A percentile compares a stretch with the other conserved stretches of the same genome.
Conservation (phyloP, 371 early-diverging fungal species). For the Gilbertella persicaria region DNA sequence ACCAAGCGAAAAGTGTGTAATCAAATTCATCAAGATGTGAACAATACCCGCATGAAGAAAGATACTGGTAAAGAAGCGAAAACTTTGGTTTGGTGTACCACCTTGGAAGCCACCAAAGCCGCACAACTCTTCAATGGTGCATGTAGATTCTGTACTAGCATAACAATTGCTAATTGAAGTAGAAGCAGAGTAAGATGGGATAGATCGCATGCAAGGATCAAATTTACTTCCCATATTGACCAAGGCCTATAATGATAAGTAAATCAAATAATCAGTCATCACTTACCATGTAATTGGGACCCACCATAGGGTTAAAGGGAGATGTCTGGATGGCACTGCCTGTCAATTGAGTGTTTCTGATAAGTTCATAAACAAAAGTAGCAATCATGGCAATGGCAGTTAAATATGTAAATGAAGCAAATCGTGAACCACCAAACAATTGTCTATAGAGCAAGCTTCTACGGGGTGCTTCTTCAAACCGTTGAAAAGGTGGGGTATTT, state of each 20-base stretch:
- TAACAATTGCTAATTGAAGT: conserved; percentile 13
- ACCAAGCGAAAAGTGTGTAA: conserved; percentile 65
- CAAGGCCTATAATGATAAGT: conserved; percentile 20
- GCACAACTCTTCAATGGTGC: conserved; percentile 46
- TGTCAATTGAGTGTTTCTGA: conserved; percentile 29
- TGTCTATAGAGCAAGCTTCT: conserved; percentile 7
- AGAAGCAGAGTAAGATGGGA: conserved; percentile 12
- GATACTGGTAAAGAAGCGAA: conserved; percentile 74
- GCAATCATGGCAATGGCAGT: conserved; percentile 44
- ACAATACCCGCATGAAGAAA: conserved; percentile 82
- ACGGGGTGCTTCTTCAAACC: too few species aligned
- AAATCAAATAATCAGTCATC: neutral
- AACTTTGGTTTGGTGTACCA: conserved; percentile 67
- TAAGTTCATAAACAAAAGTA: conserved; percentile 45
- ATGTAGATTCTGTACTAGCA: conserved; percentile 14
- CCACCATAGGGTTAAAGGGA: conserved; percentile 57
- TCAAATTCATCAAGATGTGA: conserved; percentile 71
- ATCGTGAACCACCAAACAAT: conserved; percentile 11
- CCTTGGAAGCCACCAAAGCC: conserved; percentile 47
- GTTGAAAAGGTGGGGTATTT: too few species aligned
- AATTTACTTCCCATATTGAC: conserved; percentile 53
- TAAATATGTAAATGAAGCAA: conserved; percentile 44
- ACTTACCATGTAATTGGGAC: conserved; percentile 42
- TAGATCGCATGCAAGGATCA: conserved; percentile 50
- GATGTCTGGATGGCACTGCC: conserved; percentile 21